Evolutionary conservation across 805 yeast genomes (phyloP), one percentile per base, ranked within the genome.

Genomic region (Blastobotrys mokoenaii): DNA sequence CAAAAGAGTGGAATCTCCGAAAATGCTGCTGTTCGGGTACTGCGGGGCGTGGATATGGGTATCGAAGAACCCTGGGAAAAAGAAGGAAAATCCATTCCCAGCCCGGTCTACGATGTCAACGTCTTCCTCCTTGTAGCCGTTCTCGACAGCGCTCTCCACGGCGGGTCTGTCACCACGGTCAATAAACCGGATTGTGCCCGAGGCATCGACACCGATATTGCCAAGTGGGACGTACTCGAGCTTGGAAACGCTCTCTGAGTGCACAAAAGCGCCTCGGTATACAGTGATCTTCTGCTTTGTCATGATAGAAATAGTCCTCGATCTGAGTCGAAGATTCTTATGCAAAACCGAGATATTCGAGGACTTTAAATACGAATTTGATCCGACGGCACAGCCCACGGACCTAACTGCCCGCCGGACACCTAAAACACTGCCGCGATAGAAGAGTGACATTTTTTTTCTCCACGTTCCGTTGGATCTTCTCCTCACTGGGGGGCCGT

Each of bases 21-120:
- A 90, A 20, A 93, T 78, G 9, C 94, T 93, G 40, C 72, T 70
- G 60, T 84, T 84, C 10, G 93, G 93, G 56, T 76, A 84, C 62
- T 84, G 94, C 2, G 94, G 80, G 1, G 94, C 93, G 62, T 84
- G 94, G 40, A 82, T 80, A 60, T 84, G 94, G 1, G 93, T 82
- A 55, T 85, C 94, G 3, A 84, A 65, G 54, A 84, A 84, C 0
- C 94, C 94, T 0, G 94, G 94, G 56, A 86, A 79, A 56, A 82
- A 78, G 61, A 90, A 90, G 40, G 16, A 22, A 2, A 10, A 3
- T 2, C 43, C 37, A 38, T 38, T 31, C 51, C 44, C 38, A 3
- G 27, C 33, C 18, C 40, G 39, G 8, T 20, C 16, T 15, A 43
- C 38, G 3, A 40, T 15, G n/a, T 38, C 48, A 18, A 51, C 47